Conservation (phyloP, 1,284 basidiomycete genomes). For the Ganoderma lucidum region DNA sequence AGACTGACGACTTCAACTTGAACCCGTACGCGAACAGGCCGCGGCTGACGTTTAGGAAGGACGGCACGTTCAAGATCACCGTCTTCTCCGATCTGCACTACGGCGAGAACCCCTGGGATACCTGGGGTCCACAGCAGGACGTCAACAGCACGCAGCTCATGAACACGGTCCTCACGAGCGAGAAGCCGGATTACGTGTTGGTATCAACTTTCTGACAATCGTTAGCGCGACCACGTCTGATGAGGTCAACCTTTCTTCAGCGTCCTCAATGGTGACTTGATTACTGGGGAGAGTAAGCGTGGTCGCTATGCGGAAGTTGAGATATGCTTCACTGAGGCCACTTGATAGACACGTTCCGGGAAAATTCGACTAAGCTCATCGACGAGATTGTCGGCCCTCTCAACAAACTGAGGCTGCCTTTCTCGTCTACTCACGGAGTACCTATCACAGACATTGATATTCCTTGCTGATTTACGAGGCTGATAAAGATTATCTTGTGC, state of each 20-base stretch:
- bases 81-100: slow-evolving; percentile 75
- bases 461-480: slow-evolving; percentile 1
- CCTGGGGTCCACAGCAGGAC: slow-evolving; percentile 71
- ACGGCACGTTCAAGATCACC: slow-evolving; percentile 72
- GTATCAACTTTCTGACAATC: slow-evolving; percentile 32
- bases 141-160: slow-evolving; percentile 63
- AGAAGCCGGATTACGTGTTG: slow-evolving; percentile 71
- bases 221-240: neutral
- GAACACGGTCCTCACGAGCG: slow-evolving; percentile 57
- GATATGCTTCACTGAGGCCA: neutral
- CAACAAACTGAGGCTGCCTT: slow-evolving; percentile 42
- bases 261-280: slow-evolving; percentile 69
- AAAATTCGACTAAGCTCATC: slow-evolving; percentile 42
- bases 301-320: neutral
- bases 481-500: neutral
- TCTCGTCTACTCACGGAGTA: slow-evolving; percentile 61
- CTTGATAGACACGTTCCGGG: slow-evolving; percentile 62
- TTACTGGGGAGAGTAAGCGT: slow-evolving; percentile 69
- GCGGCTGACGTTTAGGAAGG: slow-evolving; percentile 40
- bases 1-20: slow-evolving; percentile 22
- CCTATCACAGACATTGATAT: neutral
- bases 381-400: slow-evolving; percentile 46
- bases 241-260: slow-evolving; percentile 8
- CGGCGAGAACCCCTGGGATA: slow-evolving; percentile 74
- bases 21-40: slow-evolving; percentile 41